A percentile compares a stretch with the other conserved stretches of the same genome.
These are phyloP conservation scores for Colletotrichum noveboracense DNA, from an alignment of 2,329 filamentous ascomycete genomes.

Conservation along the genomic window DNA sequence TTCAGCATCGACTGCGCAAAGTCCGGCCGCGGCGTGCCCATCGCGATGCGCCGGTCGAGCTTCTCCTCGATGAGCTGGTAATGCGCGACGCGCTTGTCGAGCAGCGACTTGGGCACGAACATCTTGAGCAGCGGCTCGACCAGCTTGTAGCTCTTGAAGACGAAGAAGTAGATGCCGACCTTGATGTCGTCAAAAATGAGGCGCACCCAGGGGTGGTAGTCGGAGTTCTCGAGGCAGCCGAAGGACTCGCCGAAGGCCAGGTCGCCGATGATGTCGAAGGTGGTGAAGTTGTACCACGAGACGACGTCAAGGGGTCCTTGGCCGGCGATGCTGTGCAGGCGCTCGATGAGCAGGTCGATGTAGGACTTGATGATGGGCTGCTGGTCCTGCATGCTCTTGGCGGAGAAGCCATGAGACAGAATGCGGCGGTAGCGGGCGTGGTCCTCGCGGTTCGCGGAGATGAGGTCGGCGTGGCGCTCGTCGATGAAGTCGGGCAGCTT, in stretches of 20 bases:
- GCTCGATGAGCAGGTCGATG: slow-evolving; percentile 41
- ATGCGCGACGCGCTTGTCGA: background rate
- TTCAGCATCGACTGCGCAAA: slow-evolving; percentile 23
- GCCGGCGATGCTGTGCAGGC: slow-evolving; percentile 33
- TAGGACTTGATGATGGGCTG: slow-evolving; percentile 38
- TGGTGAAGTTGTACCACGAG: slow-evolving; percentile 30
- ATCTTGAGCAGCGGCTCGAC: background rate
- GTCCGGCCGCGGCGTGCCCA: slow-evolving; percentile 19
- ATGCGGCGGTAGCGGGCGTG: slow-evolving; percentile 19
- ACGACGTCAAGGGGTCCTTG: slow-evolving; percentile 25
- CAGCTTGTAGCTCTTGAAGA: background rate
- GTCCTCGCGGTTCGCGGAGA: background rate
- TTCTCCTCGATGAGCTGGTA: background rate
- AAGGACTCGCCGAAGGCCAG: slow-evolving; percentile 34
- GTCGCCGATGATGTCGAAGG: slow-evolving; percentile 36
- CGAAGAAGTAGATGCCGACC: background rate
- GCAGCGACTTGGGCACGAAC: background rate
- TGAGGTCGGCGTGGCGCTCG: slow-evolving; percentile 23
- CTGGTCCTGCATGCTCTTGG: slow-evolving; percentile 28
- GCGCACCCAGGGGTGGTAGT: slow-evolving; percentile 16
- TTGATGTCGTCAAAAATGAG: slow-evolving; percentile 25
- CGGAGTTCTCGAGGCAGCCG: slow-evolving; percentile 26
- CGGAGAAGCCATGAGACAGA: slow-evolving; percentile 28
- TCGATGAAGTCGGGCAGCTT: background rate
- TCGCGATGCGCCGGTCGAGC: slow-evolving; percentile 14